Conservation (phyloP, 768 basidiomycete species). For the Suillus alpinus region DNA sequence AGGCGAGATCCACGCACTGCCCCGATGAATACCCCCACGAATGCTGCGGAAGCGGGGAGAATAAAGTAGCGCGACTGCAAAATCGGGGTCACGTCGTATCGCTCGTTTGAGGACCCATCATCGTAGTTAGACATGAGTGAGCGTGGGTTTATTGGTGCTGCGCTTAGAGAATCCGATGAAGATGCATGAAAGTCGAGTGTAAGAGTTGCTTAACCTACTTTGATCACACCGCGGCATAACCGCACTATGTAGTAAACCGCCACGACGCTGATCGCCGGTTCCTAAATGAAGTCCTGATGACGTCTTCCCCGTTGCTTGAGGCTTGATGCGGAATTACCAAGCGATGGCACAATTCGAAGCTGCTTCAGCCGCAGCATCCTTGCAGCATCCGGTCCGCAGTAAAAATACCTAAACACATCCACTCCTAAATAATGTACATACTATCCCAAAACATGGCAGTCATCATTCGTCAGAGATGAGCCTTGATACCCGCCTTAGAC, state of each 20-base stretch:
- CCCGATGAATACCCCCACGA: constrained; percentile 68
- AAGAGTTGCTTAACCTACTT: not conserved
- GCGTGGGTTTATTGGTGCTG: not conserved
- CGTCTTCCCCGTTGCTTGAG: not conserved
- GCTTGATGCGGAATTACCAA: not conserved
- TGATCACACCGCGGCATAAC: not conserved
- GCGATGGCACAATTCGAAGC: too few species aligned
- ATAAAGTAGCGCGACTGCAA: constrained; percentile 50
- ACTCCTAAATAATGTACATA: not conserved
- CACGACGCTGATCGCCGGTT: not conserved
- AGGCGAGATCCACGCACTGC: constrained; percentile 66
- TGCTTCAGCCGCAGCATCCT: too few species aligned
- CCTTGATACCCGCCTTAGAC: constrained; percentile 58
- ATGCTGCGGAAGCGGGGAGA: constrained; percentile 57
- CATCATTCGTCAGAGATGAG: constrained; percentile 39
- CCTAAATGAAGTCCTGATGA: not conserved
- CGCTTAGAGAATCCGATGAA: not conserved
- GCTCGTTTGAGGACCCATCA: constrained; percentile 9
- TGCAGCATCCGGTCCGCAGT: not conserved
- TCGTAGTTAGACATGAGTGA: constrained; percentile 16
- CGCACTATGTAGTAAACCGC: not conserved
- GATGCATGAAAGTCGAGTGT: not conserved
- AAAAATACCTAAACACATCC: not conserved
- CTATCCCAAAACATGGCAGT: not conserved
- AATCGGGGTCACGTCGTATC: constrained; percentile 30